phyloP scores from a whole-genome alignment of 345 rosid genomes.

The Iberis pinnata region DNA sequence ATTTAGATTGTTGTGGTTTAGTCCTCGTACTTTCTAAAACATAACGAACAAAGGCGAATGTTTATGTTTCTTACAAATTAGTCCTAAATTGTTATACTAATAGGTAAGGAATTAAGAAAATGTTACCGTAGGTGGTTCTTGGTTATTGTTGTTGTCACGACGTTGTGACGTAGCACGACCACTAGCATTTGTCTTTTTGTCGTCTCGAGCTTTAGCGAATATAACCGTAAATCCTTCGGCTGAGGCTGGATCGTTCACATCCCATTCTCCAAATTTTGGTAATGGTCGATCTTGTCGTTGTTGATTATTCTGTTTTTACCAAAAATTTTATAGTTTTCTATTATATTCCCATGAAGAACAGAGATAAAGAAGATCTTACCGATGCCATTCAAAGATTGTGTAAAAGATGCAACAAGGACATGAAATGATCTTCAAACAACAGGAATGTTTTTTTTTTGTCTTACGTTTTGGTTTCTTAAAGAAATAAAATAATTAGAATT shows the following conservation, averaged over 20 bases:
- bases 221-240: constrained; percentile 70
- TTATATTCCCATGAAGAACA: too few relatives aligned
- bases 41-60: background rate
- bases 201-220: constrained; percentile 64
- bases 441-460: background rate
- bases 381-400: constrained; percentile 30
- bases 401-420: constrained; percentile 7
- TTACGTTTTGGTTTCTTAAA: background rate
- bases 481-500: background rate
- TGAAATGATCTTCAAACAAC: constrained; percentile 14
- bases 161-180: constrained; percentile 31
- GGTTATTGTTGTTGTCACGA: constrained; percentile 25
- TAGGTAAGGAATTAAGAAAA: background rate
- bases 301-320: constrained; percentile 20
- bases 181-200: constrained; percentile 41
- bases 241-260: constrained; percentile 66
- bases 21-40: background rate
- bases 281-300: constrained; percentile 46
- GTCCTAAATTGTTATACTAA: background rate
- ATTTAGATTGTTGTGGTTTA: background rate
- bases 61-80: background rate
- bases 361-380: constrained; percentile 18
- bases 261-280: constrained; percentile 77
- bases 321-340: background rate
- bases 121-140: constrained; percentile 30